phyloP scores from a whole-genome alignment of 371 early-diverging fungal species.

The Gilbertella persicaria region DNA sequence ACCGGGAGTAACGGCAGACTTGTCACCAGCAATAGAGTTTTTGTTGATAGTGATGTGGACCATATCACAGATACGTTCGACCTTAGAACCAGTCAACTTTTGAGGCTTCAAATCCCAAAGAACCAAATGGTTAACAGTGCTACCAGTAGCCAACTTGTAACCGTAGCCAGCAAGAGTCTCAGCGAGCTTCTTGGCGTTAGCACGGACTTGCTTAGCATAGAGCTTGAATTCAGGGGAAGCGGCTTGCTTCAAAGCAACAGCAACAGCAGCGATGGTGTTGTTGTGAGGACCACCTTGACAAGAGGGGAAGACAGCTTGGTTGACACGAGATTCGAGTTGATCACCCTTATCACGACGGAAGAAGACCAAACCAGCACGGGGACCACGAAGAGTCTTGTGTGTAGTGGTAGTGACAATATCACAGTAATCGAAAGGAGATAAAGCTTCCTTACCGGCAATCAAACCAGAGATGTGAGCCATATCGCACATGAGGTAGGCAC shows the following conservation, averaged over 20 bases:
- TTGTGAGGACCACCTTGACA: slow-evolving; percentile 99
- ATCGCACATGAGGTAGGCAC: slow-evolving; percentile 96
- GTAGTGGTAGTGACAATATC: slow-evolving; percentile 99
- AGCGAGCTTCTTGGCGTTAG: slow-evolving; percentile 87
- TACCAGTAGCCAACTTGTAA: slow-evolving; percentile 91
- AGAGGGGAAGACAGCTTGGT: slow-evolving; percentile 98
- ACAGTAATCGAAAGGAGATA: slow-evolving; percentile 94
- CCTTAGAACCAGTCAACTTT: slow-evolving; percentile 84
- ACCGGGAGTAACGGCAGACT: slow-evolving; percentile 88
- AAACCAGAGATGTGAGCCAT: slow-evolving; percentile 98
- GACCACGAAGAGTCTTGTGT: slow-evolving; percentile 99
- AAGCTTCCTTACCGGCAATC: slow-evolving; percentile 87
- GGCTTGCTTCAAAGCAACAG: slow-evolving; percentile 97
- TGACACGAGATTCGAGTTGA: slow-evolving; percentile 91
- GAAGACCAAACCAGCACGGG: slow-evolving; percentile 99
- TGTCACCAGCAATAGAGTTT: slow-evolving; percentile 92
- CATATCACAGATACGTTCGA: slow-evolving; percentile 97
- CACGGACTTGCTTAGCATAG: slow-evolving; percentile 92
- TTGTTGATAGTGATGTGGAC: slow-evolving; percentile 93
- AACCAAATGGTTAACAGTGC: slow-evolving; percentile 95
- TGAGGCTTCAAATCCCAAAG: slow-evolving; percentile 90
- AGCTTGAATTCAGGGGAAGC: slow-evolving; percentile 89
- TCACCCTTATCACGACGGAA: slow-evolving; percentile 88
- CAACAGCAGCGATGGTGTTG: slow-evolving; percentile 98
- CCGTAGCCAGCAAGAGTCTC: slow-evolving; percentile 70